Conservation (phyloP, 1,284 basidiomycete species). For the Farysia itapuensis region DNA sequence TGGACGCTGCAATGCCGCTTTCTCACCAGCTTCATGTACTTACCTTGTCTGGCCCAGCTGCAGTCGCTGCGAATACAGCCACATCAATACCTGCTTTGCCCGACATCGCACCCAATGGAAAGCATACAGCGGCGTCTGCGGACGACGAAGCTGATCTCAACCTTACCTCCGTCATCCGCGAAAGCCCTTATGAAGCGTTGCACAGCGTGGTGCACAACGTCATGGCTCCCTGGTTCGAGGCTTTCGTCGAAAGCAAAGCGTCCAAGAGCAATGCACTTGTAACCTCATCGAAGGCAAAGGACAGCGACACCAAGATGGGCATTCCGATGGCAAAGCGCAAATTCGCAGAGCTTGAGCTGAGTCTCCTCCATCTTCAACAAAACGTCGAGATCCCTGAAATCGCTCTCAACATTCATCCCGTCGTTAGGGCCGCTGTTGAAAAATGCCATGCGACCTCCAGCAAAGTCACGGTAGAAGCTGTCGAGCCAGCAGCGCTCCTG, state of each 20-base stretch:
- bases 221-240: constrained; percentile 97
- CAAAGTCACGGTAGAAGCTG: constrained; percentile 74
- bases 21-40: constrained; percentile 86
- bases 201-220: constrained; percentile 95
- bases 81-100: constrained; percentile 2
- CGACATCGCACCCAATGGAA: neutral
- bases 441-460: constrained; percentile 64
- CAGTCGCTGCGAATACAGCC: constrained; percentile 48
- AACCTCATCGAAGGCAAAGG: constrained; percentile 40
- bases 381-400: constrained; percentile 99
- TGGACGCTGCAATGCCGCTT: constrained; percentile 78
- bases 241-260: constrained; percentile 71
- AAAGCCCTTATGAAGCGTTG: constrained; percentile 82
- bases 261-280: constrained; percentile 34
- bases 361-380: constrained; percentile 91
- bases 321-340: constrained; percentile 99
- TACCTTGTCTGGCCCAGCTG: constrained; percentile 83
- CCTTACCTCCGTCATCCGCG: constrained; percentile 29
- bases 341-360: constrained; percentile 96
- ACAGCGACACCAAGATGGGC: constrained; percentile 74
- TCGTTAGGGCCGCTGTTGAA: constrained; percentile 78
- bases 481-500: constrained; percentile 71
- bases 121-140: constrained; percentile 1
- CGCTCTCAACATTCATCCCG: constrained; percentile 85
- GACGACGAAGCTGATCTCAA: constrained; percentile 15